Conservation (phyloP, 768 basidiomycete genomes). For the Boletellus sp. region DNA sequence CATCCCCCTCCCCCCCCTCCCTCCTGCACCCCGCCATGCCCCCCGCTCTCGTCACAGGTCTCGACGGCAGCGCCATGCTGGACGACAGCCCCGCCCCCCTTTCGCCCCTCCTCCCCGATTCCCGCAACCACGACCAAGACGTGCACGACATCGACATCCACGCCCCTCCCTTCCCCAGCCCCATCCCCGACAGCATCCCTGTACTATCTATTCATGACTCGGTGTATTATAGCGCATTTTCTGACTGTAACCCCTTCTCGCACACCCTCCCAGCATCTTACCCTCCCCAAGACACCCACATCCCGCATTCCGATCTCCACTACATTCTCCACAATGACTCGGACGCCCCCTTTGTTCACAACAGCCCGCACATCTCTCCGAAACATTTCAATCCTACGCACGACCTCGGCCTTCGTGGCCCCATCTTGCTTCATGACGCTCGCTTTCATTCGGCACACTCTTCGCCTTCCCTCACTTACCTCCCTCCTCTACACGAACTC, state of each 20-base stretch:
- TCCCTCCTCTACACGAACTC: constrained; percentile 26
- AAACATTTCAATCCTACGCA: constrained; percentile 29
- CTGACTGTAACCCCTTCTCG: constrained; percentile 22
- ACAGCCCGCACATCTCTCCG: constrained; percentile 23
- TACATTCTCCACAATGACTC: constrained; percentile 24
- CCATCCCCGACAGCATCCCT: constrained; percentile 20
- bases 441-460: constrained; percentile 28
- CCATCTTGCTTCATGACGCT: constrained; percentile 23
- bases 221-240: constrained; percentile 33
- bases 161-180: constrained; percentile 16
- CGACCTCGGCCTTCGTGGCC: constrained; percentile 17
- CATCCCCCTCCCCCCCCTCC: background rate
- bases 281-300: constrained; percentile 23
- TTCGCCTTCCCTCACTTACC: constrained; percentile 22
- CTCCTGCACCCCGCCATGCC: constrained; percentile 17
- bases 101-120: constrained; percentile 22
- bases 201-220: constrained; percentile 34
- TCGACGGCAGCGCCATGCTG: constrained; percentile 21
- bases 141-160: constrained; percentile 34
- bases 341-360: constrained; percentile 14
- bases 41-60: constrained; percentile 15
- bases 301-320: constrained; percentile 27
- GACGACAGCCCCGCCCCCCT: constrained; percentile 11
- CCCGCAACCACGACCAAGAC: constrained; percentile 24
- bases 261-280: constrained; percentile 25